A percentile compares a stretch with the other conserved stretches of the same genome.
Conservation (phyloP, 2,329 filamentous ascomycete genomes). For the Drechslerella dactyloides region DNA sequence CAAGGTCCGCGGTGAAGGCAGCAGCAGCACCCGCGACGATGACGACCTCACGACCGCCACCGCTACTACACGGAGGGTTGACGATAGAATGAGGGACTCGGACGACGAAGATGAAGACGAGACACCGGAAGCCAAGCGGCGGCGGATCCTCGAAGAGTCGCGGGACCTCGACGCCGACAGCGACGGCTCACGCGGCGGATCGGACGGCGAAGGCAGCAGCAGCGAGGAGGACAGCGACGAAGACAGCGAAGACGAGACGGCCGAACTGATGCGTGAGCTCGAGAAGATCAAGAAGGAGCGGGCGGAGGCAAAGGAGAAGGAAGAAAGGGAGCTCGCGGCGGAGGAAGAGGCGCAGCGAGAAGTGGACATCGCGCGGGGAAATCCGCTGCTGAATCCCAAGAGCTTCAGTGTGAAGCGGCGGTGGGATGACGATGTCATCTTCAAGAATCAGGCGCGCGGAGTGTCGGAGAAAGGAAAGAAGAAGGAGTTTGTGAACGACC, state of each 20-base stretch:
- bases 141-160: conserved; percentile 85
- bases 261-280: conserved; percentile 87
- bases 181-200: conserved; percentile 62
- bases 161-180: conserved; percentile 85
- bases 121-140: conserved; percentile 79
- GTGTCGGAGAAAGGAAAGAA: conserved; percentile 87
- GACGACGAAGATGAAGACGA: conserved; percentile 63
- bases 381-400: conserved; percentile 79
- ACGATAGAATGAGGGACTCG: conserved; percentile 59
- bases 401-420: conserved; percentile 88
- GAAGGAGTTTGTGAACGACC: conserved; percentile 79
- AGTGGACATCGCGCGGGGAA: conserved; percentile 86
- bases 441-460: conserved; percentile 96
- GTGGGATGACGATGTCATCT: conserved; percentile 99
- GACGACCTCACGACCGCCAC: conserved; percentile 57
- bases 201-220: conserved; percentile 55
- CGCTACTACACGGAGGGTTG: conserved; percentile 28
- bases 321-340: conserved; percentile 80
- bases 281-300: conserved; percentile 91
- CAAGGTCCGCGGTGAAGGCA: conserved; percentile 68
- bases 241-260: conserved; percentile 80
- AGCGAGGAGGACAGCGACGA: conserved; percentile 66
- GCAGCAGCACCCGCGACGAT: conserved; percentile 61
- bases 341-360: conserved; percentile 83
- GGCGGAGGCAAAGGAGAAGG: conserved; percentile 78